phyloP scores from a whole-genome alignment of 495 filamentous ascomycete species.

The Beverwykella pulmonaria region DNA sequence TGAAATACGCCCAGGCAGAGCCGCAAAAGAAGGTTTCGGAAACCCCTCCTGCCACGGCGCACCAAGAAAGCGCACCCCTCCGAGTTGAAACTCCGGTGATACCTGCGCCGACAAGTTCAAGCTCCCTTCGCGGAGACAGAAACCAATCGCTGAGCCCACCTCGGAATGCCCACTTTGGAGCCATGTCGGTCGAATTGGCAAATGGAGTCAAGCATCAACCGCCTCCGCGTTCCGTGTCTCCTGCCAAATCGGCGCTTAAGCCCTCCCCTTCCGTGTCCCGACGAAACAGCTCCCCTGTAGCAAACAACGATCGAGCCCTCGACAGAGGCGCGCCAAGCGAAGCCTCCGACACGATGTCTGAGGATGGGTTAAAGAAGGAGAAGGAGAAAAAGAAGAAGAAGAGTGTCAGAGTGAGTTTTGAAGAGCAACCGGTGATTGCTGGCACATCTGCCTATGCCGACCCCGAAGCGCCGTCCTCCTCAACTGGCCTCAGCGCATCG shows the following conservation, averaged over 20 bases:
- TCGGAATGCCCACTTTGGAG: conserved; percentile 74
- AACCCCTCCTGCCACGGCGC: conserved; percentile 2
- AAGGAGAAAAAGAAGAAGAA: conserved; percentile 73
- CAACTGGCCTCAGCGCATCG: conserved; percentile 20
- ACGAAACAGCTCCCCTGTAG: conserved; percentile 37
- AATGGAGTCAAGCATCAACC: conserved; percentile 68
- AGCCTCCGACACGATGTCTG: conserved; percentile 63
- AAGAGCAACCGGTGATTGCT: conserved; percentile 68
- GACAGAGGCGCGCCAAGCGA: conserved; percentile 57
- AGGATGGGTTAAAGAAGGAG: conserved; percentile 60
- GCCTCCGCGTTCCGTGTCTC: conserved; percentile 77
- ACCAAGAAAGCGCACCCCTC: conserved; percentile 21
- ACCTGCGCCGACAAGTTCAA: not conserved
- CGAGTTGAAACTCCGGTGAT: conserved; percentile 1
- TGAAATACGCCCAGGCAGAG: not conserved
- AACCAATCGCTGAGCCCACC: conserved; percentile 62
- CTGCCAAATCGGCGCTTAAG: conserved; percentile 85
- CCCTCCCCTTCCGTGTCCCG: conserved; percentile 53
- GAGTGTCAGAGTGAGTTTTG: conserved; percentile 80
- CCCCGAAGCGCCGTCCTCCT: conserved; percentile 17
- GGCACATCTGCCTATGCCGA: conserved; percentile 56
- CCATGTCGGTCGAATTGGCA: conserved; percentile 55
- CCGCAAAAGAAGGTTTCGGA: not conserved
- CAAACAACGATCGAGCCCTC: conserved; percentile 27
- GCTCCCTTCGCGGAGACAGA: conserved; percentile 31